A percentile compares a stretch with the other conserved stretches of the same genome.
phyloP scores from a whole-genome alignment of 257 asterid genomes.

The Verbascum thapsus region DNA sequence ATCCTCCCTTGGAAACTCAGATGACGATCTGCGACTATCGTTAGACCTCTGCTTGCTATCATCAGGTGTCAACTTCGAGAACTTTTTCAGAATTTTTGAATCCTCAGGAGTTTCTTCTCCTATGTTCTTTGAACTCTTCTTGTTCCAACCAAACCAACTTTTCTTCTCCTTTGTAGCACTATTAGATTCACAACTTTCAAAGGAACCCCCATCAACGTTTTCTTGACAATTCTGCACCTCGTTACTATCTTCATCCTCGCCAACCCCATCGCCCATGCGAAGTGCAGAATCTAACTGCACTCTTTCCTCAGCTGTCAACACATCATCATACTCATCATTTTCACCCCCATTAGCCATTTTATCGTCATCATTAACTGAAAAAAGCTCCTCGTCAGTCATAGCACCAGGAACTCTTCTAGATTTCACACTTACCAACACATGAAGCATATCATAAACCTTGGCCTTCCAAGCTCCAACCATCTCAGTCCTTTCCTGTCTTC shows the following conservation, averaged over 20 bases:
- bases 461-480: conserved; percentile 97
- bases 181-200: conserved; percentile 75
- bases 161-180: conserved; percentile 82
- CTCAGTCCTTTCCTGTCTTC: conserved; percentile 95
- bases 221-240: conserved; percentile 75
- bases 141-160: conserved; percentile 93
- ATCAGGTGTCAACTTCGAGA: conserved; percentile 75
- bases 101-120: conserved; percentile 87
- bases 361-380: conserved; percentile 80
- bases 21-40: conserved; percentile 67
- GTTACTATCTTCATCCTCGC: conserved; percentile 74
- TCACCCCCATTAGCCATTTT: conserved; percentile 59
- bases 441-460: conserved; percentile 92
- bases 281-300: conserved; percentile 94
- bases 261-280: conserved; percentile 68
- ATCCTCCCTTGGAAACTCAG: conserved; percentile 73
- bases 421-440: conserved; percentile 93
- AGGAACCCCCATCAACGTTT: conserved; percentile 59
- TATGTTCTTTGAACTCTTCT: conserved; percentile 67
- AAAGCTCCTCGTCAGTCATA: conserved; percentile 96
- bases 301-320: conserved; percentile 94
- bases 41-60: conserved; percentile 63
- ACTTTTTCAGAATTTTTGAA: conserved; percentile 72
- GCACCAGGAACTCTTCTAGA: conserved; percentile 99
- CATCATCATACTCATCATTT: conserved; percentile 72